Base-by-base conservation (phyloP, 2,329 filamentous ascomycete species). In the Thielaviopsis cerberus region DNA sequence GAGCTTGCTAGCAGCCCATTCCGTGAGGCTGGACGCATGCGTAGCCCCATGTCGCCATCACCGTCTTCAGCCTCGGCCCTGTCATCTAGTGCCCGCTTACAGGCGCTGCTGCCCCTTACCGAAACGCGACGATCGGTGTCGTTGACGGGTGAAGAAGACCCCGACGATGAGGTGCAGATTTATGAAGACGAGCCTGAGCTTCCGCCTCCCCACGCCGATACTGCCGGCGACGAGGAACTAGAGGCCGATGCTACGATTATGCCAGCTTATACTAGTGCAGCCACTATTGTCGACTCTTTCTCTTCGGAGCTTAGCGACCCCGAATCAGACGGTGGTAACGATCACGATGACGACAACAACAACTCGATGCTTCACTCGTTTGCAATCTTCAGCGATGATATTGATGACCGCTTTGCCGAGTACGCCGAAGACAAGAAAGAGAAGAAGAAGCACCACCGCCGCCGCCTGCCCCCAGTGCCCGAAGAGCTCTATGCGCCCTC, bases 311-410 rank as follows among this genome's bases (percentile, higher is more conserved):
- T 79, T 7, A 82, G 78, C 66, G 79, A 81, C 55, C 70, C 78
- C 25, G 73, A 71, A 13, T 72, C 69, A 57, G 68, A 72, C 4
- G 82, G 85, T 20, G 82, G 89, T 20, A 80, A 85, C 57, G 83
- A 87, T 55, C 82, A 94, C 62, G 90, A 96, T 55, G 82, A 94
- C 62, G 90, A 96, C 72, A 91, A 97, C 70, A 96, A 96, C 63
- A 92, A 97, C 64, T 90, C 90, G 2, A 82, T 95, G 57, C 76
- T 96, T 20, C 87, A 92, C 69, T 95, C 90, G 0, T 96, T 96
- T 64, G 90, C 89, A 17, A 88, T 89, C 0, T 94, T 87, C 66
- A 89, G 88, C 50, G 86, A 86, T 57, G 88, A 95, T 67, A 76
- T 95, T 41, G 81, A 91, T n/a, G 80, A 81, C 61, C 83, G 87